Base-by-base conservation (phyloP, 1,284 basidiomycete genomes). In the Cryptococcus jaspeensis region DNA sequence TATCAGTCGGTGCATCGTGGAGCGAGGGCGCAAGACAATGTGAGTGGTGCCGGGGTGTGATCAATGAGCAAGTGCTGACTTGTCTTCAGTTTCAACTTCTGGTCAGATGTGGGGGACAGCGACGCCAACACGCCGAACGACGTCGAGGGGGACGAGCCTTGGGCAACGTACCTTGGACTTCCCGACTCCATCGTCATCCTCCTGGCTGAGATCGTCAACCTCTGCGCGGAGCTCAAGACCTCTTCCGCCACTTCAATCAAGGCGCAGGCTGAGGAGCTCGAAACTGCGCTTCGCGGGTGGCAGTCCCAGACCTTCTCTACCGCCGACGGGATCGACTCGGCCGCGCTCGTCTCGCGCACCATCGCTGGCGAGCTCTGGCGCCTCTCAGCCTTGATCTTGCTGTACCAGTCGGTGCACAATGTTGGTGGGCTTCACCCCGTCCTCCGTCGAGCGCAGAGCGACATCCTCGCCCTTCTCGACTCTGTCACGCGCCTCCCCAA, bases 121-220 rank as follows among this genome's bases (percentile, higher is more conserved):
- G 28, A 48, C 22, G 25, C 53, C 41, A 28, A 32, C 22, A 11
- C 35, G 6, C 15, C 32, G 37, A 35, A 39, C 37, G 13, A 37
- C 13, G 37, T n/a, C 18, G 48, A 47, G 5, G 59, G 63, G 35
- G 68, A 65, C 16, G 66, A 64, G 41, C 52, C 62, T 7, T 69
- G 67, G 65, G 62, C 65, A 12, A 56, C 65, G 3, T 69, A 71
- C 40, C 67, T 71, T 9, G 67, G 69, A 20, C 52, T 71, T 2
- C 67, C 67, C 5, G 66, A 70, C 41, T 45, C 59, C 11, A 66
- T 71, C 36, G 58, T 67, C 42, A 60, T 68, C 18, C 58, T 71
- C 22, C 61, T 71, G 9, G 64, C 66, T 0, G 61, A 63, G 23
- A 55, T 71, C 23, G 61, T 64, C 56, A 71, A 71, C 50, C 58